A percentile compares a stretch with the other conserved stretches of the same genome.
Evolutionary conservation across 2,329 filamentous ascomycete species (phyloP).

Genomic region (Neonectria ditissima): DNA sequence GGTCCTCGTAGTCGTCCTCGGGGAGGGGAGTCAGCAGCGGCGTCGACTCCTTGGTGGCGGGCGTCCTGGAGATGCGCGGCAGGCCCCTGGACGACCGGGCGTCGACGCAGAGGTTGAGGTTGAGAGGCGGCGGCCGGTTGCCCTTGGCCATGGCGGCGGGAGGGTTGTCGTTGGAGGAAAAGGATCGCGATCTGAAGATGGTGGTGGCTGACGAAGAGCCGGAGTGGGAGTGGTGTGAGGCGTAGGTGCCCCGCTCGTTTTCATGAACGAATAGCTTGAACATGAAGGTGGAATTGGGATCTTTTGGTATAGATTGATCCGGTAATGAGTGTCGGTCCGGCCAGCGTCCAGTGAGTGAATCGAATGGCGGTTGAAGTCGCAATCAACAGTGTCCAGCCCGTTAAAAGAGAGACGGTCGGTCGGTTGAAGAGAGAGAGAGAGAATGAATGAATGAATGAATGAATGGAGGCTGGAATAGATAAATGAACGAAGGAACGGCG

Average conservation of each 20-base stretch:
- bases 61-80: constrained; percentile 40
- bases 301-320: background rate
- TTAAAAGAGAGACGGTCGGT: background rate
- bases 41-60: constrained; percentile 36
- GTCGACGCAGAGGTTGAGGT: constrained; percentile 49
- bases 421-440: background rate
- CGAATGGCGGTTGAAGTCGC: background rate
- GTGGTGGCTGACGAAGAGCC: constrained; percentile 5
- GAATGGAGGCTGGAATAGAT: constrained; percentile 13
- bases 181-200: constrained; percentile 19
- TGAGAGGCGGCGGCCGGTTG: constrained; percentile 49
- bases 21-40: constrained; percentile 42
- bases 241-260: constrained; percentile 23
- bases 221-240: constrained; percentile 20
- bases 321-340: background rate
- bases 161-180: constrained; percentile 14
- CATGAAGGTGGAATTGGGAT: constrained; percentile 15
- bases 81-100: constrained; percentile 40
- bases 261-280: constrained; percentile 27
- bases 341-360: background rate
- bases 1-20: constrained; percentile 40
- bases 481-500: constrained; percentile 7
- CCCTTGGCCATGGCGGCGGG: constrained; percentile 45
- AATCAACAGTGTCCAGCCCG: constrained; percentile 4
- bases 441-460: constrained; percentile 5